A percentile compares a stretch with the other conserved stretches of the same genome.
Conservation (phyloP, 371 early-diverging fungal genomes). For the Fennellomyces sp. region DNA sequence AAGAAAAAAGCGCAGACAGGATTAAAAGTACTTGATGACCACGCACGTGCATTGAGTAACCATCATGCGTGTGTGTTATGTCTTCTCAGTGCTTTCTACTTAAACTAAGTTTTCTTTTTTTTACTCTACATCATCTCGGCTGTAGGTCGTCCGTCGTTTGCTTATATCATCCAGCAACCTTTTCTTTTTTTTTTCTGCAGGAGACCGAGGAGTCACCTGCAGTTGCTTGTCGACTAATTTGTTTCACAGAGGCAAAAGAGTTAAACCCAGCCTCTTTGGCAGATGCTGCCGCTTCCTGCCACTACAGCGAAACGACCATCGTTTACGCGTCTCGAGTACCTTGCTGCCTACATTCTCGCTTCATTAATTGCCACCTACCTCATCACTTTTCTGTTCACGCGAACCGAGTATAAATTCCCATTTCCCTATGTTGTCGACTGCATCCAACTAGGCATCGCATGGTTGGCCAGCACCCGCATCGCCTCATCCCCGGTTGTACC, state of each 20-base stretch:
- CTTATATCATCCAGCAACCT: no score
- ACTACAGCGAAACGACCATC: not conserved
- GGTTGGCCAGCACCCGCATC: not conserved
- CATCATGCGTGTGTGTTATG: not conserved
- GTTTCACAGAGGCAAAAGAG: not conserved
- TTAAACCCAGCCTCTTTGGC: not conserved
- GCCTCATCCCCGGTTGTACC: not conserved
- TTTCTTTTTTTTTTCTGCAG: no score
- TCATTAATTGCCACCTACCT: conserved; percentile 8
- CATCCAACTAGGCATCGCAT: conserved; percentile 9
- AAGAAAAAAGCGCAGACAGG: not conserved
- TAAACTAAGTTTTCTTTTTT: not conserved
- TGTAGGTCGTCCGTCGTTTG: not conserved
- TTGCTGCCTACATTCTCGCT: conserved; percentile 1
- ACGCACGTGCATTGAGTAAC: conserved; percentile 3
- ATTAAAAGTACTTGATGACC: not conserved
- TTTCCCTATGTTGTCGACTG: conserved; percentile 10
- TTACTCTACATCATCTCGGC: not conserved
- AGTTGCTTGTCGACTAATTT: not conserved
- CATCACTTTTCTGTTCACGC: not conserved
- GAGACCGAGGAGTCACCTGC: no score
- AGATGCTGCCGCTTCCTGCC: conserved; percentile 3
- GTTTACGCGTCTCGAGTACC: conserved; percentile 1
- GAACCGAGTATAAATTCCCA: conserved; percentile 15
- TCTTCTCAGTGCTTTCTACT: not conserved